Evolutionary conservation across 2,329 filamentous ascomycete genomes (phyloP).

Genomic region (Claviceps digitariae): DNA sequence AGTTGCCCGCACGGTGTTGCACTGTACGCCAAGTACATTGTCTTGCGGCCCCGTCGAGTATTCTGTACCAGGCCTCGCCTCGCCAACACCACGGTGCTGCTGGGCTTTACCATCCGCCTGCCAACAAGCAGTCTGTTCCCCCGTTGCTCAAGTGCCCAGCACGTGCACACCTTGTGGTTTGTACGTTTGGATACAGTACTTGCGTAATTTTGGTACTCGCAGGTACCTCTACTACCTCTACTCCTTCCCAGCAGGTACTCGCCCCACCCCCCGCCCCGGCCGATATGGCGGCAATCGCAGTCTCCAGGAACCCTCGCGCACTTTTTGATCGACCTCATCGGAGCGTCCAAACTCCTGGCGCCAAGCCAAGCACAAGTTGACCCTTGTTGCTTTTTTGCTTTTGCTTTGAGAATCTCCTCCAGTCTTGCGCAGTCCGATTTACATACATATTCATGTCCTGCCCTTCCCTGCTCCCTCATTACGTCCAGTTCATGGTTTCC

Average conservation of each 20-base stretch:
- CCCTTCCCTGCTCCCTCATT: background rate
- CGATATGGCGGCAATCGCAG: background rate
- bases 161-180: background rate
- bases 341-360: background rate
- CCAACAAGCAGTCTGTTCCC: background rate
- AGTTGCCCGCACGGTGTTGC: background rate
- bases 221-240: too few relatives aligned
- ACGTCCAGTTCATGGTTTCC: background rate
- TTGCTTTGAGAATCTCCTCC: background rate
- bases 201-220: too few relatives aligned
- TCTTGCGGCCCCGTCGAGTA: background rate
- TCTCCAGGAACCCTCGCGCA: background rate
- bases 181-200: too few relatives aligned
- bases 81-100: too few relatives aligned
- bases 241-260: too few relatives aligned
- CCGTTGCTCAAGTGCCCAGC: background rate
- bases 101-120: too few relatives aligned
- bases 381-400: too few relatives aligned
- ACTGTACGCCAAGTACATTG: background rate
- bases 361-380: background rate
- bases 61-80: background rate
- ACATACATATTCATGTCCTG: background rate
- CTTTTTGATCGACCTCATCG: background rate
- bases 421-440: background rate
- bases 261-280: background rate